These are phyloP conservation scores for Vitis hybrid DNA, from an alignment of 177 flowering plant species.

Conservation along the genomic window DNA sequence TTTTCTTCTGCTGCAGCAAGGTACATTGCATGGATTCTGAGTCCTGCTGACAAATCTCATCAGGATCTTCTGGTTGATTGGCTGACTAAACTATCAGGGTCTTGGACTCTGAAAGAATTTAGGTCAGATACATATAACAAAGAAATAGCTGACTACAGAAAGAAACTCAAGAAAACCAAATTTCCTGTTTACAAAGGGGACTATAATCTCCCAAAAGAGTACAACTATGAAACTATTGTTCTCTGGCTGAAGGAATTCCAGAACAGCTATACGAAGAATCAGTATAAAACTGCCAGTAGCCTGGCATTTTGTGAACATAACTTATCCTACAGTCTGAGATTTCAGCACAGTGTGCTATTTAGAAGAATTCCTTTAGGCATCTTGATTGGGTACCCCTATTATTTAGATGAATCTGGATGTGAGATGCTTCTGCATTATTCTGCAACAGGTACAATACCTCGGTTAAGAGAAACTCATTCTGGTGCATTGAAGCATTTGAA, in stretches of 20 bases:
- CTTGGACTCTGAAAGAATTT: constrained; percentile 35
- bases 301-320: constrained; percentile 16
- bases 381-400: constrained; percentile 38
- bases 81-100: constrained; percentile 39
- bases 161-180: constrained; percentile 45
- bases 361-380: constrained; percentile 60
- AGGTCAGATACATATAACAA: constrained; percentile 15
- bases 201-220: constrained; percentile 10
- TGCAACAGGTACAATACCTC: constrained; percentile 45
- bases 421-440: constrained; percentile 68
- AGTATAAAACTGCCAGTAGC: constrained; percentile 8
- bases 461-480: constrained; percentile 12
- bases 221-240: constrained; percentile 22
- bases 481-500: constrained; percentile 22
- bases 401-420: constrained; percentile 42
- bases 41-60: constrained; percentile 39
- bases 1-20: constrained; percentile 48
- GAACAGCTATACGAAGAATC: constrained; percentile 16
- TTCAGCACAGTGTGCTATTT: constrained; percentile 28
- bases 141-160: constrained; percentile 17
- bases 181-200: constrained; percentile 14
- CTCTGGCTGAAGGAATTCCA: constrained; percentile 56
- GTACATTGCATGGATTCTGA: constrained; percentile 68
- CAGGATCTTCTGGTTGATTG: constrained; percentile 35
- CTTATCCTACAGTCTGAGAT: constrained; percentile 4